These are phyloP conservation scores for Magnusiomyces paraingens DNA, from an alignment of 1,139 yeast genomes.

Conservation along the genomic window DNA sequence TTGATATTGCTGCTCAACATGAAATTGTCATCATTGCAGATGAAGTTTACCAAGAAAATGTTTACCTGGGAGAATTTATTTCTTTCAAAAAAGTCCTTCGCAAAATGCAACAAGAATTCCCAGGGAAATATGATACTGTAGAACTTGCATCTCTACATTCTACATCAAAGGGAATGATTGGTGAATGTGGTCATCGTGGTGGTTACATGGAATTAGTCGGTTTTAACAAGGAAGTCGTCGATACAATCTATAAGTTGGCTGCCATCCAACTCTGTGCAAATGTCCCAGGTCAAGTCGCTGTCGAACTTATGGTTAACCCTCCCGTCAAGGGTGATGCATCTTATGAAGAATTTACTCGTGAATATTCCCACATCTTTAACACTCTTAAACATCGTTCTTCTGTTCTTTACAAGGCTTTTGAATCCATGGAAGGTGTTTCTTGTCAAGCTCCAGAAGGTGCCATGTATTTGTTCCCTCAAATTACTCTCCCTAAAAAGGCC, in stretches of 20 bases:
- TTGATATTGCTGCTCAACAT: slow-evolving; percentile 73
- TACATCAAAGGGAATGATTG: slow-evolving; percentile 92
- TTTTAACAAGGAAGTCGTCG: slow-evolving; percentile 61
- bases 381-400: slow-evolving; percentile 60
- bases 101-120: slow-evolving; percentile 48
- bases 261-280: slow-evolving; percentile 90
- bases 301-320: slow-evolving; percentile 90
- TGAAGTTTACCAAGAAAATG: slow-evolving; percentile 93
- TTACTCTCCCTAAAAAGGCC: slow-evolving; percentile 58
- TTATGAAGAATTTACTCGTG: slow-evolving; percentile 57
- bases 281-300: slow-evolving; percentile 86
- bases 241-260: slow-evolving; percentile 72
- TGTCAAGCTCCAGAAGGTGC: slow-evolving; percentile 95
- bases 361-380: slow-evolving; percentile 53
- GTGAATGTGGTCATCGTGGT: slow-evolving; percentile 99
- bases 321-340: slow-evolving; percentile 74
- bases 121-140: slow-evolving; percentile 55
- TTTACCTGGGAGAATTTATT: slow-evolving; percentile 51
- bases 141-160: slow-evolving; percentile 93
- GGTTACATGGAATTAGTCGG: slow-evolving; percentile 96
- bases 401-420: slow-evolving; percentile 61
- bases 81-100: slow-evolving; percentile 44
- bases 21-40: slow-evolving; percentile 92
- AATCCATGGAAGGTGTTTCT: slow-evolving; percentile 66
- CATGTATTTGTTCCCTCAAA: slow-evolving; percentile 88